A percentile compares a stretch with the other conserved stretches of the same genome.
Evolutionary conservation across 2,329 filamentous ascomycete genomes (phyloP).

Genomic region (Corinectria fuckeliana): DNA sequence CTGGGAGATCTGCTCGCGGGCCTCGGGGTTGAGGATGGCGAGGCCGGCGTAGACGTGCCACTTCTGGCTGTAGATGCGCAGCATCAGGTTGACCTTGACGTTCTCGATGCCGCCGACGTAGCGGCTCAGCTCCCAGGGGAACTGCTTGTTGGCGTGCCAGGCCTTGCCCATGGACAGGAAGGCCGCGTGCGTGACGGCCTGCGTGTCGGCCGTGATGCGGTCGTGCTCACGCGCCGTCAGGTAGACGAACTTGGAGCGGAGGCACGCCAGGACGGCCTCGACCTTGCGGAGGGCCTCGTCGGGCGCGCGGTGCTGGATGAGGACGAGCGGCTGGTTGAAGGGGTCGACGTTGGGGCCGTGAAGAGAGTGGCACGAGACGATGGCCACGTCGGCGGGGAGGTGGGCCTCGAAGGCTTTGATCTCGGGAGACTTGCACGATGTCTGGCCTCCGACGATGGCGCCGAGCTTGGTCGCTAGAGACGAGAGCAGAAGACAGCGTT

Average conservation of each 20-base stretch:
- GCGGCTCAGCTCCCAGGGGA: slow-evolving; percentile 95
- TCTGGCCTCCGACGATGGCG: slow-evolving; percentile 96
- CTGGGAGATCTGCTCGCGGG: slow-evolving; percentile 89
- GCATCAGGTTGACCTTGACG: slow-evolving; percentile 97
- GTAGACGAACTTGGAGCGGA: slow-evolving; percentile 85
- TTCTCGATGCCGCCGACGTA: slow-evolving; percentile 98
- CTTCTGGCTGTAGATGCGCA: slow-evolving; percentile 97
- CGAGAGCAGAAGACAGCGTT: slow-evolving; percentile 1
- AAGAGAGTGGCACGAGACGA: slow-evolving; percentile 94
- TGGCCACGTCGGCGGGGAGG: slow-evolving; percentile 86
- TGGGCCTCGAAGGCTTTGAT: slow-evolving; percentile 91
- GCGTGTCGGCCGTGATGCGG: slow-evolving; percentile 96
- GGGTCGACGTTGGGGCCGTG: slow-evolving; percentile 92
- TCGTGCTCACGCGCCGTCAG: slow-evolving; percentile 89
- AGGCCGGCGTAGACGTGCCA: slow-evolving; percentile 99
- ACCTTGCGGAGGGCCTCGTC: slow-evolving; percentile 79
- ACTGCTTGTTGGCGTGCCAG: slow-evolving; percentile 94
- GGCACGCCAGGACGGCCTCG: slow-evolving; percentile 79
- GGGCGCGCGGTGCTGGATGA: slow-evolving; percentile 92
- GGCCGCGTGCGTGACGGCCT: slow-evolving; percentile 96
- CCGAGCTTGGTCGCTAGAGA: slow-evolving; percentile 85
- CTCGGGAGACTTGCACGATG: slow-evolving; percentile 97
- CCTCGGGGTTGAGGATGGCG: slow-evolving; percentile 94
- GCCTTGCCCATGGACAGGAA: slow-evolving; percentile 98
- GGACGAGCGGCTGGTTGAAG: slow-evolving; percentile 85